These are phyloP conservation scores for Vitis hybrid DNA, from an alignment of 177 flowering plant genomes.

Conservation along the genomic window DNA sequence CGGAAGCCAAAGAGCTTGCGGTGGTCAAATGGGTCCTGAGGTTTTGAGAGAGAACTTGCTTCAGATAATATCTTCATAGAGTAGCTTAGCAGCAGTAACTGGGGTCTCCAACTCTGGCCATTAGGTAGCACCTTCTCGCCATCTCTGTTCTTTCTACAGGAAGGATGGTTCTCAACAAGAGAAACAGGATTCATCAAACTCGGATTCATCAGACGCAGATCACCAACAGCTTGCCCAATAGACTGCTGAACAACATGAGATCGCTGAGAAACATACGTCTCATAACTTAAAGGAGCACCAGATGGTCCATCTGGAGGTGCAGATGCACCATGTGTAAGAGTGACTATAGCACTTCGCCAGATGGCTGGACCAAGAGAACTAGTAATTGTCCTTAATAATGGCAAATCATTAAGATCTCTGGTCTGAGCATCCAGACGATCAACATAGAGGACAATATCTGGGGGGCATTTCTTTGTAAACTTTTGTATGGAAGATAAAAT, in stretches of 20 bases:
- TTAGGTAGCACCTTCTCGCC: slow-evolving; percentile 84
- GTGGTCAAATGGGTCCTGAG: slow-evolving; percentile 65
- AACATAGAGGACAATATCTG: slow-evolving; percentile 78
- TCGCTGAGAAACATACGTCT: slow-evolving; percentile 74
- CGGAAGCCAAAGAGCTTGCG: slow-evolving; percentile 82
- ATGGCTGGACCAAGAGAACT: slow-evolving; percentile 61
- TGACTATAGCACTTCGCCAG: slow-evolving; percentile 77
- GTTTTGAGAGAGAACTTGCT: slow-evolving; percentile 60
- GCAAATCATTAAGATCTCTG: slow-evolving; percentile 83
- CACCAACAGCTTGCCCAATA: slow-evolving; percentile 81
- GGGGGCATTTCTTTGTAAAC: slow-evolving; percentile 63
- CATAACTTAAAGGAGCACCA: slow-evolving; percentile 79
- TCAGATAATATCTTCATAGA: slow-evolving; percentile 83
- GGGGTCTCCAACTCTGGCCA: slow-evolving; percentile 81
- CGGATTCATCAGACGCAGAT: slow-evolving; percentile 68
- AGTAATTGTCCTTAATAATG: slow-evolving; percentile 61
- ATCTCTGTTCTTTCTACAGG: slow-evolving; percentile 73
- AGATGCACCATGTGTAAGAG: slow-evolving; percentile 82
- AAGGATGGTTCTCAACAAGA: slow-evolving; percentile 84
- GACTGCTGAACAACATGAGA: slow-evolving; percentile 82
- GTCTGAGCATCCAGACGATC: slow-evolving; percentile 79
- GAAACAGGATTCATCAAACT: slow-evolving; percentile 77
- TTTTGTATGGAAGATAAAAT: slow-evolving; percentile 57
- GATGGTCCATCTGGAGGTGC: slow-evolving; percentile 93
- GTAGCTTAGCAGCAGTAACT: slow-evolving; percentile 66